Evolutionary conservation across 2,329 filamentous ascomycete species (phyloP), one percentile per base, ranked within the genome.

Genomic region (Bipolaris oryzae): DNA sequence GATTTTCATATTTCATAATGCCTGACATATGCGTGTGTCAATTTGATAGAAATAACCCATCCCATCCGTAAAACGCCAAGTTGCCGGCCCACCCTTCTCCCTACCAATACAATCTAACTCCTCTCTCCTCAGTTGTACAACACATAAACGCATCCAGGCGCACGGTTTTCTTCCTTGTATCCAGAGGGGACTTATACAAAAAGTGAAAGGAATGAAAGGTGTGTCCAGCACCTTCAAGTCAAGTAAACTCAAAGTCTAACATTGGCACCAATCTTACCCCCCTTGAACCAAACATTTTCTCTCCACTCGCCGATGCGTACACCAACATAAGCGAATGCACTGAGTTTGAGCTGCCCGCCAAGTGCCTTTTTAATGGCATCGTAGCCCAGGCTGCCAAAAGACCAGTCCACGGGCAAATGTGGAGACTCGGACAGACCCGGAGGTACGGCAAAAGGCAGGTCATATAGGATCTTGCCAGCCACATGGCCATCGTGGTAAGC

Each of bases 401-500:
- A 87, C 89, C 93, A 94, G 38, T 89, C 82, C 0, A 98, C 94
- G 0, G 94, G 93, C 39, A 99, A 73, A 55, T 84, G 84, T 0
- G 94, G 94, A 0, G 89, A 91, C 53, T 84, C 78, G 1, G 88
- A 90, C 1, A 85, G 73, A 0, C 92, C 91, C 0, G 93, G 92
- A 0, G 89, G 88, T 1, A 92, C 89, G 2, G 86, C 84, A 68
- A 98, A 94, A 0, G 90, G 86, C 15, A 86, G 73, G 37, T 88
- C 82, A 72, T 95, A 91, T 21, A 89, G 65, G 55, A 98, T 97
- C 23, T 82, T 85, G 1, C 93, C 95, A 0, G 96, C 82, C 1
- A 87, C 84, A 50, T 94, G 87, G 7, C 87, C 90, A 61, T 96
- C 92, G 75, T 96, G 96, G 59, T 87, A 89, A 0, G 95, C 92